Evolutionary conservation across 139 green algal species (phyloP).

Genomic region (Micractinium sp.): DNA sequence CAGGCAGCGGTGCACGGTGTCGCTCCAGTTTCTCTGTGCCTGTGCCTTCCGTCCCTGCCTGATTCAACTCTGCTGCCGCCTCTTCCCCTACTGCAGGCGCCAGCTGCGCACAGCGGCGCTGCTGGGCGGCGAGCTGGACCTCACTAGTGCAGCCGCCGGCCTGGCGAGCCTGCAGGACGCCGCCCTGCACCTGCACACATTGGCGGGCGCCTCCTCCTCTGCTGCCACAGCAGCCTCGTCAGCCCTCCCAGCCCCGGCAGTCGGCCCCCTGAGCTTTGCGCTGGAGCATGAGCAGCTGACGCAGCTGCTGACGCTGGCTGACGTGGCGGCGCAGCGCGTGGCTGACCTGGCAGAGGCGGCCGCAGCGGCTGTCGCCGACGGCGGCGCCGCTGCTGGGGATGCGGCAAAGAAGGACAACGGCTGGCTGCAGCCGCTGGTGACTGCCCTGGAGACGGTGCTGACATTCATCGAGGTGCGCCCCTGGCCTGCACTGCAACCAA

Average conservation of each 20-base stretch:
- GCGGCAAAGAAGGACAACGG: slow-evolving; percentile 50
- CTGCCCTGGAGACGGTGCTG: slow-evolving; percentile 74
- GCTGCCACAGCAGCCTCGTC: background rate
- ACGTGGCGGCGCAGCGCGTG: slow-evolving; percentile 4
- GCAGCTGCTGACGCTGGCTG: slow-evolving; percentile 15
- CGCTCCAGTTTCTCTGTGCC: background rate
- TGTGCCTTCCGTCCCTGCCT: background rate
- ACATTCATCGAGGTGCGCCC: slow-evolving; percentile 44
- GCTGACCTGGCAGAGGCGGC: slow-evolving; percentile 31
- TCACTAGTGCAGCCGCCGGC: background rate
- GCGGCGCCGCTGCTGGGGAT: background rate
- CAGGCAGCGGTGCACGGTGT: too few relatives aligned
- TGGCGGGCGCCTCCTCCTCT: background rate
- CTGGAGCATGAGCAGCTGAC: background rate
- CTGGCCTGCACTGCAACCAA: too few relatives aligned
- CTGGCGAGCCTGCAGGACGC: slow-evolving; percentile 6
- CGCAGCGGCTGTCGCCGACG: background rate
- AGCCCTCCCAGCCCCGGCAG: background rate
- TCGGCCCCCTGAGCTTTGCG: background rate
- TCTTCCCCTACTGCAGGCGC: background rate
- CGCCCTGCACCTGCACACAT: background rate
- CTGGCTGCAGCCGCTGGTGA: slow-evolving; percentile 71
- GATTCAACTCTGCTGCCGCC: too few relatives aligned
- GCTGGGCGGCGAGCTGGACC: background rate
- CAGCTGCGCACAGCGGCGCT: background rate